Percentiles rank a stretch among this genome's conserved stretches.
Conservation (phyloP, 202 grass and related monocot species). For the Zizania palustris region DNA sequence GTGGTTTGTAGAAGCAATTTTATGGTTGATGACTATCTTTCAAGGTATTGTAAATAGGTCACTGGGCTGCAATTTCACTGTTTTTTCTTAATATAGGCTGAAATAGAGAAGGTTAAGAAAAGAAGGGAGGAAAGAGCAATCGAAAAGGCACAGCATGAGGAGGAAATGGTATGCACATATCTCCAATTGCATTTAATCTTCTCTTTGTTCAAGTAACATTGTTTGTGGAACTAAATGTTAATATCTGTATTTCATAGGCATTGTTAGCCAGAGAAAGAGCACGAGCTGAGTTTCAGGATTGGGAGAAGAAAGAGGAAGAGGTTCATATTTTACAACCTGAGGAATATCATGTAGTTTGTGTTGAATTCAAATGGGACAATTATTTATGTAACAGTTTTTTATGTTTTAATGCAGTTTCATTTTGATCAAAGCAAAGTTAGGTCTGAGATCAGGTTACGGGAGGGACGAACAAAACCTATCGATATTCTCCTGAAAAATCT, state of each 20-base stretch:
- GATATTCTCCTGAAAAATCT: conserved; percentile 96
- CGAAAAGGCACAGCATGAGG: conserved; percentile 96
- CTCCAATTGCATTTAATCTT: conserved; percentile 29
- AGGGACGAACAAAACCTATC: conserved; percentile 95
- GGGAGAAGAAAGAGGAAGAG: conserved; percentile 99
- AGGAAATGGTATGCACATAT: conserved; percentile 78
- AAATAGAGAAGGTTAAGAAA: conserved; percentile 99
- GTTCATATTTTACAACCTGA: conserved; percentile 44
- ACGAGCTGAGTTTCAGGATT: conserved; percentile 92
- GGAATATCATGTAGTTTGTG: conserved; percentile 5
- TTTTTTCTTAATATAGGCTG: conserved; percentile 60
- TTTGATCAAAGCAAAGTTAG: conserved; percentile 99
- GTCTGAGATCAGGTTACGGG: conserved; percentile 89
- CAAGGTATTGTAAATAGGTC: background rate
- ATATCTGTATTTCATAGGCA: conserved; percentile 54
- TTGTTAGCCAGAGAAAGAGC: conserved; percentile 92
- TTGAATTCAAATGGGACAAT: conserved; percentile 37
- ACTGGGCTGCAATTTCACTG: background rate
- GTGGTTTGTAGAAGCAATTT: background rate
- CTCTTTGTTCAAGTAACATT: conserved; percentile 27
- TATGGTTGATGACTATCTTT: conserved; percentile 4
- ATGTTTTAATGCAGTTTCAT: conserved; percentile 73
- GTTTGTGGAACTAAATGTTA: conserved; percentile 29
- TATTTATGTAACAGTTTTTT: conserved; percentile 41
- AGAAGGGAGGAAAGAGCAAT: conserved; percentile 98